Evolutionary conservation across 2,329 filamentous ascomycete genomes (phyloP), one percentile per base, ranked within the genome.

Genomic region (Lachnellula hyalina): DNA sequence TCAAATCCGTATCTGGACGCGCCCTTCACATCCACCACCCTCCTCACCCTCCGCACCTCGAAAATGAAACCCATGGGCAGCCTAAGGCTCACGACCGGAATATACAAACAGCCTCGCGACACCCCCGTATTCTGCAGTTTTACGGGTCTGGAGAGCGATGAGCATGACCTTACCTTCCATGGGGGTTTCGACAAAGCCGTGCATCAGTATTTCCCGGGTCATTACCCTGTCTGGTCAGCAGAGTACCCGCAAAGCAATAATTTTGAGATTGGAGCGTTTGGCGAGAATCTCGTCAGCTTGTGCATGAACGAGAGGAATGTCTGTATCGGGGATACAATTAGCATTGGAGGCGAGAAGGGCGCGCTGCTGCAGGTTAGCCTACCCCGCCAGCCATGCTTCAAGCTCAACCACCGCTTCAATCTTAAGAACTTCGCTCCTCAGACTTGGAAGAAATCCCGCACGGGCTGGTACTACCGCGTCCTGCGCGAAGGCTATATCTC

Each of bases 391-490:
- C 84, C 84, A 9, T 87, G 84, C 70, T 87, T 80, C 71, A 87
- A 87, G 65, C 75, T 87, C 8, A 87, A 87, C 65, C 83, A 86
- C 62, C 81, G 84, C 1, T 87, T 87, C 67, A 75, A 78, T 35
- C 71, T 85, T 9, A 81, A 81, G 62, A 79, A 83, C 57, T 85
- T 87, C 68, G 80, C 83, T 4, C 78, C 78, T 0, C 72, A 75
- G 19, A 80, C 81, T 0, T 84, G 80, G 69, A 74, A 76, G 57
- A 72, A 72, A 2, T 79, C 79, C 54, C 77, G 83, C 1, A 86
- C 83, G 0, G 84, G 84, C 0, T 87, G 83, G 84, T 81, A 86
- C 65, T 86, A 86, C 60, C 77, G 83, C 2, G 79, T 87, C 1
- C 64, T 86, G 15, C 71, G 72, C 2, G 75, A 79, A 34, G 84